Conservation (phyloP, 495 filamentous ascomycete species). For the Penicillium turbatum region DNA sequence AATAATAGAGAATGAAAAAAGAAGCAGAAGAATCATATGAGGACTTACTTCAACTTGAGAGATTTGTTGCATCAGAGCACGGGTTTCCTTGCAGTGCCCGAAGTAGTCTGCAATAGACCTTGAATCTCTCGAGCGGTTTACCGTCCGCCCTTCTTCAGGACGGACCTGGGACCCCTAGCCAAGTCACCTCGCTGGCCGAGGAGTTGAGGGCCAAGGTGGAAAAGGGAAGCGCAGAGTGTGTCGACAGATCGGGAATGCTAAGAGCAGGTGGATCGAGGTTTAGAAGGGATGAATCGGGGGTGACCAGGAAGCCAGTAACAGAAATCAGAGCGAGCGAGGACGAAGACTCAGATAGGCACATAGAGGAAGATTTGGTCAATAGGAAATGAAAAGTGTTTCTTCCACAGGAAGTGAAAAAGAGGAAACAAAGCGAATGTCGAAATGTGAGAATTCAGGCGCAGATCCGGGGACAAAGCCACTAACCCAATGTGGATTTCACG, state of each 20-base stretch:
- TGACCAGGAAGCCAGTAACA: constrained; percentile 31
- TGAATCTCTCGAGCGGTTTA: constrained; percentile 35
- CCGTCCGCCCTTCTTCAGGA: constrained; percentile 59
- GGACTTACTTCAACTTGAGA: constrained; percentile 18
- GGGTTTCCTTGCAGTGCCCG: not conserved
- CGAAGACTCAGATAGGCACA: constrained; percentile 36
- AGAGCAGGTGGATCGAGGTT: constrained; percentile 12
- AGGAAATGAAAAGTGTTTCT: constrained; percentile 1
- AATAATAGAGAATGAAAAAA: not conserved
- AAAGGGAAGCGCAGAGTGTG: constrained; percentile 4
- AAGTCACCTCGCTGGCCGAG: constrained; percentile 39
- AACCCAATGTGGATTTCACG: constrained; percentile 23
- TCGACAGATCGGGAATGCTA: constrained; percentile 11
- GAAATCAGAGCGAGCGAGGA: constrained; percentile 32
- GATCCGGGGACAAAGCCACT: constrained; percentile 25
- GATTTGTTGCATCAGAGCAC: constrained; percentile 2
- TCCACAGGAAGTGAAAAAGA: constrained; percentile 13
- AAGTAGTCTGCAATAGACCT: constrained; percentile 7
- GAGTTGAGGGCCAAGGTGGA: constrained; percentile 22
- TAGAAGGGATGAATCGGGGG: constrained; percentile 12
- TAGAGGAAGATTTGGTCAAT: constrained; percentile 28
- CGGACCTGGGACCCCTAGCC: constrained; percentile 54
- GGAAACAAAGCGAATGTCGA: constrained; percentile 7
- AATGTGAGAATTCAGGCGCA: constrained; percentile 23
- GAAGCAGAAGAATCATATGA: not conserved